Evolutionary conservation across 306 rosid genomes (phyloP).

Genomic region (Coriaria nepalensis): DNA sequence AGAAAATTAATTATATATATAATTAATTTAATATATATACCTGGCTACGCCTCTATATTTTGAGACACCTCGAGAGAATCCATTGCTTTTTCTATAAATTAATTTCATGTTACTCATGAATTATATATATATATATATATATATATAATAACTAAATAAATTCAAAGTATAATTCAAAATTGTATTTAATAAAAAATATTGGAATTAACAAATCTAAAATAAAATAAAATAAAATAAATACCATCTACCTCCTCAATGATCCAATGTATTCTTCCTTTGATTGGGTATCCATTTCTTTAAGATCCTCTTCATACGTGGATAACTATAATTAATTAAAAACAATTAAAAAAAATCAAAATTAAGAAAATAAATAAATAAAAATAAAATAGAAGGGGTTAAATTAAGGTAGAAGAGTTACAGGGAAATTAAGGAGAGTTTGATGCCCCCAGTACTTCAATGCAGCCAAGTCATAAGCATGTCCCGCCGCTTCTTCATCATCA

Average conservation of each 20-base stretch:
- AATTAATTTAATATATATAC: no score
- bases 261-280: conserved; percentile 92
- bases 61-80: conserved; percentile 93
- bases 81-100: conserved; percentile 74
- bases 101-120: no score
- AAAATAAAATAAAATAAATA: not conserved
- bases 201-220: not conserved
- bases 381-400: not conserved
- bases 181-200: no score
- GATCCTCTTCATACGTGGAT: conserved; percentile 49
- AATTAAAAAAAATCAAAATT: not conserved
- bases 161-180: no score
- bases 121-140: no score
- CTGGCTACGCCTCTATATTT: conserved; percentile 95
- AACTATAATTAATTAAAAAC: conserved; percentile 16
- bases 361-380: not conserved
- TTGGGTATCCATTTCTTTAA: conserved; percentile 65
- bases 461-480: conserved; percentile 28
- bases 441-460: conserved; percentile 27
- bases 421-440: conserved; percentile 30
- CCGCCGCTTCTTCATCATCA: conserved; percentile 23
- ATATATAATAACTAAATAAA: no score
- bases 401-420: conserved; percentile 7
- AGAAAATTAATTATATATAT: no score
- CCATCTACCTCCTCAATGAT: conserved; percentile 64